Conservation (phyloP, 768 basidiomycete genomes). For the Clitopilus passeckerianus region DNA sequence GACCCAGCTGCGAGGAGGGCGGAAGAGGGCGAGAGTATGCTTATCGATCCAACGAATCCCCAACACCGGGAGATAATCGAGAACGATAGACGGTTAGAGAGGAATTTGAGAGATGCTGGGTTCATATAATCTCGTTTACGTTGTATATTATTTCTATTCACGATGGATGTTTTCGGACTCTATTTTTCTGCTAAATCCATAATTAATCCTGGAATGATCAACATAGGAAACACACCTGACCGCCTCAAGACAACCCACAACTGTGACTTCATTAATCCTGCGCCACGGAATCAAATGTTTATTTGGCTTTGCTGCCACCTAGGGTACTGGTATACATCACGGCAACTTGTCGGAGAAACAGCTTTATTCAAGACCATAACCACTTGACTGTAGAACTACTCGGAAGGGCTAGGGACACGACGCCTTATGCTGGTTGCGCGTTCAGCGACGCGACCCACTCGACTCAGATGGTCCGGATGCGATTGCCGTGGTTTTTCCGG, state of each 20-base stretch:
- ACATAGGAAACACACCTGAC: no score
- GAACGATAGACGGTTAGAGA: constrained; percentile 53
- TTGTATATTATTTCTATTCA: not conserved
- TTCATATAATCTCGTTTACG: constrained; percentile 36
- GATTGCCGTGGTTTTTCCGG: not conserved
- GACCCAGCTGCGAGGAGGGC: constrained; percentile 20
- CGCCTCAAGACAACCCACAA: no score
- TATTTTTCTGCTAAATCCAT: not conserved
- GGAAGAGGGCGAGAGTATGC: constrained; percentile 35
- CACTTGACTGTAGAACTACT: not conserved
- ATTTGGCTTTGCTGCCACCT: no score
- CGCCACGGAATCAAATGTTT: not conserved
- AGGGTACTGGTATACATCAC: not conserved
- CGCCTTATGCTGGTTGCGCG: not conserved
- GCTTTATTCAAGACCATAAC: no score
- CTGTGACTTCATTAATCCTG: not conserved
- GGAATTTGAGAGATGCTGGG: constrained; percentile 60
- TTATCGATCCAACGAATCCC: constrained; percentile 33
- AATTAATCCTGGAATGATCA: not conserved
- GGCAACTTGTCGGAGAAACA: not conserved
- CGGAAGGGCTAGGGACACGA: not conserved
- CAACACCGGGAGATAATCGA: constrained; percentile 40
- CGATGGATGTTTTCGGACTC: not conserved
- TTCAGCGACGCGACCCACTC: not conserved
- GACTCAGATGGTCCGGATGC: not conserved